Base-by-base conservation (phyloP, 176 grass and related monocot genomes). In the Lolium perenne region DNA sequence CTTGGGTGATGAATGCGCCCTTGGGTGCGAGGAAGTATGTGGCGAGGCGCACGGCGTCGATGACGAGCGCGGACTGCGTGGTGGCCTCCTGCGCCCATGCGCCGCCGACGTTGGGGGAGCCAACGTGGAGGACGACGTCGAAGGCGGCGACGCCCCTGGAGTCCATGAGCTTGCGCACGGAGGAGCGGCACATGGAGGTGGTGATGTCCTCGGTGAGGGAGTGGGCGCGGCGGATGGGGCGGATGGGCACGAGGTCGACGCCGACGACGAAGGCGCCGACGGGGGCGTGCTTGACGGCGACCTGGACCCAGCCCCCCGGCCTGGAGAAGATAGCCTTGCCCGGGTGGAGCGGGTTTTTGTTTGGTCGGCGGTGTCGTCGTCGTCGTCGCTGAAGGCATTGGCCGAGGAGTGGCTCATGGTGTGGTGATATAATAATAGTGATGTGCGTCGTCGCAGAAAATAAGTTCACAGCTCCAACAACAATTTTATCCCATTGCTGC, bases 51-150 rank as follows among this genome's bases (percentile, higher is more conserved):
- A 96, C 50, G 1, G 97, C 91, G 46, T 99, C 92, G 9, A 99
- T 91, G 55, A 99, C 94, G 4, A 99, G 90, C 2, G 90, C 48
- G 3, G 92, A 96, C 66, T 99, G 94, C 1, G 92, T 82, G 72
- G 97, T 94, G 71, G 97, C 97, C 66, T 99, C 97, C 90, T 96
- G 92, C 35, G 97, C 74, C 94, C 97, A 99, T 43, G 92, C 92
- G 1, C 94, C 97, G 2, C 97, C 97, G 16, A 99, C 90, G 75
- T 99, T 99, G 22, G 97, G 97, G 10, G 97, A 99, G 1, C 94
- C 97, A 21, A 96, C 97, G 83, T 99, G 97, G 41, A 99, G 85
- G 41, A 99, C 91, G 10, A 96, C 90, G 55, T 99, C 92, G 47
- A 99, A 99, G 18, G 90, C 80, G 12, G 90, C 29, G 4, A 86